Evolutionary conservation across 2,329 filamentous ascomycete species (phyloP), one percentile per base, ranked within the genome.

Genomic region (Tolypocladium tropicale): DNA sequence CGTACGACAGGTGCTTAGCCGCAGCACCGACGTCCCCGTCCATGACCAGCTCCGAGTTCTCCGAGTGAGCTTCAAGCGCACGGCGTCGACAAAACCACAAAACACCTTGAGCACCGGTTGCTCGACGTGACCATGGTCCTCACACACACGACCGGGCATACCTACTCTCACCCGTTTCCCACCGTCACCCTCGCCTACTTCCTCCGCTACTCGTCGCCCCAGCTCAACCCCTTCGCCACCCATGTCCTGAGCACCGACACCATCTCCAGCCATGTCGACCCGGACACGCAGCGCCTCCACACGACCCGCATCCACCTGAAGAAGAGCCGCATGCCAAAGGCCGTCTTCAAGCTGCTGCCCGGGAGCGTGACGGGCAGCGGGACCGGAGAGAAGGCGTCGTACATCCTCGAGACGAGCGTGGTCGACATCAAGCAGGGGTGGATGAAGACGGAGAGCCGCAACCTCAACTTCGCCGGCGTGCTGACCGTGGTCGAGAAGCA

Each of bases 121-220:
- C 28, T 21, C 28, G 46, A 50, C 55, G 67, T 60, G 66, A 78
- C 67, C 56, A 84, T 84, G 81, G 81, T 84, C 60, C 79, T 84
- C 72, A 82, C 79, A 7, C 81, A 83, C 70, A 82, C 80, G 55
- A 84, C 82, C 64, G 83, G 81, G 72, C 86, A 89, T 70, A 82
- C 80, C 65, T 91, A 92, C 78, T 80, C 85, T 61, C 90, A 93
- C 72, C 86, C 88, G 52, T 93, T 93, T 75, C 85, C 88, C 59
- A 89, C 89, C 69, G 89, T 94, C 59, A 90, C 89, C 52, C 85
- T 94, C 70, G 89, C 89, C 74, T 94, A 90, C 79, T 94, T 93
- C 74, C 85, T 94, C 53, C 88, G 89, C 62, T 94, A 94, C 74
- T 90, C 88, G 58, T 83, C 80, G 6, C 79, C 80, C 33, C 76